Conservation (phyloP, 768 basidiomycete genomes). For the Pulveroboletus sp. region DNA sequence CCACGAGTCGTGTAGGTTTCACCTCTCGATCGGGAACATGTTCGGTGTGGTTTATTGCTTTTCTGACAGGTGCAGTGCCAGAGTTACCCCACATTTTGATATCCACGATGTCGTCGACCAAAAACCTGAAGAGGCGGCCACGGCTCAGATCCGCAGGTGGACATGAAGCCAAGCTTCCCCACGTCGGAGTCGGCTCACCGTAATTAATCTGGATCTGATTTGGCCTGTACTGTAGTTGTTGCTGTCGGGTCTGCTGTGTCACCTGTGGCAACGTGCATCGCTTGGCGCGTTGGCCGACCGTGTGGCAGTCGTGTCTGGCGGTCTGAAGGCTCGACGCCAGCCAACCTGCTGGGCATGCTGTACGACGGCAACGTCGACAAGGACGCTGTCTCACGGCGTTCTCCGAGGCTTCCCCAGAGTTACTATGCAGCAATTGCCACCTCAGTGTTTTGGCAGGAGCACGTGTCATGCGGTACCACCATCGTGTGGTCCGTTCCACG, state of each 20-base stretch:
- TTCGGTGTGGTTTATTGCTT: background rate
- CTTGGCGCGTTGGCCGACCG: too few relatives aligned
- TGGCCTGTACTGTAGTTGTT: background rate
- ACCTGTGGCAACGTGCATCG: background rate
- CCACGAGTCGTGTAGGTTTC: background rate
- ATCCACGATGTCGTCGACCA: background rate
- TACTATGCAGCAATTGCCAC: background rate
- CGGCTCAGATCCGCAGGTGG: slow-evolving; percentile 16
- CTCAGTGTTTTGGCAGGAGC: too few relatives aligned
- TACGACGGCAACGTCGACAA: background rate
- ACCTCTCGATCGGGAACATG: slow-evolving; percentile 4
- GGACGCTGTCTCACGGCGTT: background rate
- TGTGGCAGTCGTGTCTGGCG: slow-evolving; percentile 1
- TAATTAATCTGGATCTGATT: background rate
- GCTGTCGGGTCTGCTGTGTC: too few relatives aligned
- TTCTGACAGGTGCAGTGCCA: background rate
- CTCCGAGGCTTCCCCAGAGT: slow-evolving; percentile 3
- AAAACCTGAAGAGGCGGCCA: slow-evolving; percentile 9
- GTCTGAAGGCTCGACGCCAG: slow-evolving; percentile 5
- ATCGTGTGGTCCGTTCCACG: too few relatives aligned
- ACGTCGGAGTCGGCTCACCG: slow-evolving; percentile 13
- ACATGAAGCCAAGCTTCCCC: slow-evolving; percentile 6
- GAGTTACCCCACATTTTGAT: slow-evolving; percentile 21
- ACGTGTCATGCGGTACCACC: too few relatives aligned
- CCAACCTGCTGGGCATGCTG: background rate